phyloP scores from a whole-genome alignment of 495 filamentous ascomycete genomes.

The Talaromyces nanjingensis region DNA sequence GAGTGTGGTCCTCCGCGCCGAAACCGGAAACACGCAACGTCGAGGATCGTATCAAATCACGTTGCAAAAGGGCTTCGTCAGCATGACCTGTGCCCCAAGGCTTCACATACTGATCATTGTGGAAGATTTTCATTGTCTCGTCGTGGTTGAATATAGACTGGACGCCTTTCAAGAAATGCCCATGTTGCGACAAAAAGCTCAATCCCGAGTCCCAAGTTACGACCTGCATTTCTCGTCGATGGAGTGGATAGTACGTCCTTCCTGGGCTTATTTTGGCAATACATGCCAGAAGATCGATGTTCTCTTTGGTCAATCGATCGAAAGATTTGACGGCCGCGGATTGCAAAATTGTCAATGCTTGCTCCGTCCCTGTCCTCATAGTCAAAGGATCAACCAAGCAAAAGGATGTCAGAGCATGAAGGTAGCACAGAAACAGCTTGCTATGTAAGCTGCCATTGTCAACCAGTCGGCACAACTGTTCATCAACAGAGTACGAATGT shows the following conservation, averaged over 20 bases:
- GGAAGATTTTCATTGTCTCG: constrained; percentile 13
- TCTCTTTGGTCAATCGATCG: background rate
- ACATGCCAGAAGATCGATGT: background rate
- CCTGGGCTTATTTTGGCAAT: background rate
- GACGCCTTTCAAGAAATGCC: constrained; percentile 34
- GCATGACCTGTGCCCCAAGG: constrained; percentile 1
- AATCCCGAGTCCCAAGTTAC: constrained; percentile 20
- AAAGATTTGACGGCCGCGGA: background rate
- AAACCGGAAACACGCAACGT: constrained; percentile 42
- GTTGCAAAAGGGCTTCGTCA: constrained; percentile 21
- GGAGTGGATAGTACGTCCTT: background rate
- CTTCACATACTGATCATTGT: background rate
- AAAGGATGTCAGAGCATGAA: constrained; percentile 3
- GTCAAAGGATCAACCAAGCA: constrained; percentile 3
- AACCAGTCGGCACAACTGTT: constrained; percentile 36
- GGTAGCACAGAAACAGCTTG: constrained; percentile 45
- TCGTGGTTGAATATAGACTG: constrained; percentile 33
- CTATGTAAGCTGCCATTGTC: constrained; percentile 47
- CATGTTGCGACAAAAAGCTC: constrained; percentile 44
- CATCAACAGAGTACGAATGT: constrained; percentile 45
- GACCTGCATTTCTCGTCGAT: background rate
- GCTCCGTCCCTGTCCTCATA: constrained; percentile 2
- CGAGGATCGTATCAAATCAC: constrained; percentile 41
- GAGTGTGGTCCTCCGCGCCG: constrained; percentile 43
- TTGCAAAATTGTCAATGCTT: constrained; percentile 1